These are phyloP conservation scores for Pythium graminicola DNA, from an alignment of 352 stramenopile species.

Conservation along the genomic window DNA sequence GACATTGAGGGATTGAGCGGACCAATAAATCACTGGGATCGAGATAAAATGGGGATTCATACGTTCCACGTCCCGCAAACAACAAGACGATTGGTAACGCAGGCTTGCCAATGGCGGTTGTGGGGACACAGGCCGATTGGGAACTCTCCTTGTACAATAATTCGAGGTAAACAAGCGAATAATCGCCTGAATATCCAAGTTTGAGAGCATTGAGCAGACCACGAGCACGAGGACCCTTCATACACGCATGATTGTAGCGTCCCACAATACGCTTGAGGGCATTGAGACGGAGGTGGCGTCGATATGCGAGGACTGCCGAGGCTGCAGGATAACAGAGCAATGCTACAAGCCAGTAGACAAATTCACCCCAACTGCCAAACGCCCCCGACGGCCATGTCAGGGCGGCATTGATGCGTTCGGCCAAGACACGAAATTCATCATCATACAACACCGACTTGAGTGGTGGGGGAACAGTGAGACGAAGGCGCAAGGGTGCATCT, in stretches of 20 bases:
- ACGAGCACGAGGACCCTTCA: slow-evolving; percentile 64
- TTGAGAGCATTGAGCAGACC: slow-evolving; percentile 73
- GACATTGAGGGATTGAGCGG: slow-evolving; percentile 67
- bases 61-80: slow-evolving; percentile 72
- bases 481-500: slow-evolving; percentile 50
- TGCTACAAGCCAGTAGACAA: slow-evolving; percentile 52
- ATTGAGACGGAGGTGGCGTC: slow-evolving; percentile 68
- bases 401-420: slow-evolving; percentile 56
- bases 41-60: slow-evolving; percentile 72
- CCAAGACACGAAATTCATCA: slow-evolving; percentile 54
- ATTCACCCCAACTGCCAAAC: slow-evolving; percentile 48
- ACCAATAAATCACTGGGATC: slow-evolving; percentile 78
- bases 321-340: slow-evolving; percentile 65
- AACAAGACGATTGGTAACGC: slow-evolving; percentile 64
- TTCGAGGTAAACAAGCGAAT: slow-evolving; percentile 76
- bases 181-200: slow-evolving; percentile 69
- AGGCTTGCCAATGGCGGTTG: slow-evolving; percentile 64
- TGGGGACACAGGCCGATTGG: slow-evolving; percentile 61
- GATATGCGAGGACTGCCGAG: slow-evolving; percentile 58
- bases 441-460: slow-evolving; percentile 65
- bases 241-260: slow-evolving; percentile 79
- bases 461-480: slow-evolving; percentile 44
- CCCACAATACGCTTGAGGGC: slow-evolving; percentile 63
- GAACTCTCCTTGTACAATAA: slow-evolving; percentile 70
- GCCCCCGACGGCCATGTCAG: slow-evolving; percentile 44